These are phyloP conservation scores for Exophiala lecanii-corni DNA, from an alignment of 2,329 filamentous ascomycete species.

Conservation along the genomic window DNA sequence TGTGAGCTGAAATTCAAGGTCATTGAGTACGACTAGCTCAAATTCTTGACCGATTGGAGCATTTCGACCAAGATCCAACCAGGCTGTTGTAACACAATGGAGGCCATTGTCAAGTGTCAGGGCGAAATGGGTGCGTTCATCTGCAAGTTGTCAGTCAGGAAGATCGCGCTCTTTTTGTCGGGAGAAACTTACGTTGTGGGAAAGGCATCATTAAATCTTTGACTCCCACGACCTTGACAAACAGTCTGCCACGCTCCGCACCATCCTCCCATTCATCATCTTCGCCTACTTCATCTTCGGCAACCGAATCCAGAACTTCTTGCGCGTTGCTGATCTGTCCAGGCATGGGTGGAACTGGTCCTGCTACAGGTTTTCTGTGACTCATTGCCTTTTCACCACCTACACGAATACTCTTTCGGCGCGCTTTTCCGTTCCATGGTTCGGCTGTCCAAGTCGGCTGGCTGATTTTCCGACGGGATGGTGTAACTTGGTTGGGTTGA, in stretches of 20 bases:
- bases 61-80: conserved; percentile 85
- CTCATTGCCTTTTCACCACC: conserved; percentile 50
- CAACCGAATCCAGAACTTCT: conserved; percentile 57
- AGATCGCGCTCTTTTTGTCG: no score
- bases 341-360: conserved; percentile 74
- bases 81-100: conserved; percentile 94
- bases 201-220: conserved; percentile 91
- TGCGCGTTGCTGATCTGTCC: conserved; percentile 79
- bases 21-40: conserved; percentile 91
- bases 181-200: conserved; percentile 68
- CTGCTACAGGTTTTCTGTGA: conserved; percentile 57
- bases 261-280: conserved; percentile 61
- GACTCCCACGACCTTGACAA: conserved; percentile 97
- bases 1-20: conserved; percentile 97
- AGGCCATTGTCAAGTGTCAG: conserved; percentile 97
- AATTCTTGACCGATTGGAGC: conserved; percentile 98
- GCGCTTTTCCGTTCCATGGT: conserved; percentile 82
- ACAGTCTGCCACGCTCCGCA: conserved; percentile 81
- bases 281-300: conserved; percentile 64
- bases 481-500: conserved; percentile 28
- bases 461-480: conserved; percentile 70
- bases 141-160: conserved; percentile 44
- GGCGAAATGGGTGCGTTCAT: conserved; percentile 89
- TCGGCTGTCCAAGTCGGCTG: conserved; percentile 94
- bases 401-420: conserved; percentile 61